Evolutionary conservation across 2,329 filamentous ascomycete genomes (phyloP).

Genomic region (Dactylellina cionopaga): DNA sequence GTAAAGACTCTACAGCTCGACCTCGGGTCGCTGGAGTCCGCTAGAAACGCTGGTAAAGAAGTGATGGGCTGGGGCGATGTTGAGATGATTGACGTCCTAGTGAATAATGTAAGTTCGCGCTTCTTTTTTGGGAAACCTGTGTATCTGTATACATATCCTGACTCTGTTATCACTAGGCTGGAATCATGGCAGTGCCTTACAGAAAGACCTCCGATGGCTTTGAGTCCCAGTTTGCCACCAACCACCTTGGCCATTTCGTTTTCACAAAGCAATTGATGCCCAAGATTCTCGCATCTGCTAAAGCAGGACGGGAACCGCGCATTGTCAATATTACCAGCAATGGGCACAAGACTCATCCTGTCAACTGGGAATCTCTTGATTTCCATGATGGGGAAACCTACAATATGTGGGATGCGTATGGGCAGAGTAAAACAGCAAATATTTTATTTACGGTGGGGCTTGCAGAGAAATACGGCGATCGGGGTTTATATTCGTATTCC

Average conservation of each 20-base stretch:
- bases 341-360: conserved; percentile 62
- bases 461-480: conserved; percentile 58
- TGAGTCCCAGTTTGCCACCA: conserved; percentile 60
- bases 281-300: conserved; percentile 53
- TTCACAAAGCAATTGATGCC: conserved; percentile 61
- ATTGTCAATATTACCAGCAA: conserved; percentile 64
- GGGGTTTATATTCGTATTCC: conserved; percentile 60
- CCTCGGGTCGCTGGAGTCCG: conserved; percentile 61
- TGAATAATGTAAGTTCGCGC: conserved; percentile 61
- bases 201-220: conserved; percentile 60
- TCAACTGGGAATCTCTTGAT: conserved; percentile 64
- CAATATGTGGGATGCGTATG: conserved; percentile 63
- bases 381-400: conserved; percentile 61
- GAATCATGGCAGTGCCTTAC: conserved; percentile 57
- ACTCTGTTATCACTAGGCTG: conserved; percentile 55
- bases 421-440: conserved; percentile 67
- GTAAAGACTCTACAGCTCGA: conserved; percentile 61
- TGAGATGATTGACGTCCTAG: conserved; percentile 60
- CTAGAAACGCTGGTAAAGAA: conserved; percentile 61
- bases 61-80: conserved; percentile 59
- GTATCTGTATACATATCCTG: neutral
- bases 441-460: conserved; percentile 63
- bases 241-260: conserved; percentile 62
- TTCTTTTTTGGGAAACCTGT: too few species aligned
- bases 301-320: conserved; percentile 44